Evolutionary conservation across 2,329 filamentous ascomycete species (phyloP).

Genomic region (Helotiales sp.): DNA sequence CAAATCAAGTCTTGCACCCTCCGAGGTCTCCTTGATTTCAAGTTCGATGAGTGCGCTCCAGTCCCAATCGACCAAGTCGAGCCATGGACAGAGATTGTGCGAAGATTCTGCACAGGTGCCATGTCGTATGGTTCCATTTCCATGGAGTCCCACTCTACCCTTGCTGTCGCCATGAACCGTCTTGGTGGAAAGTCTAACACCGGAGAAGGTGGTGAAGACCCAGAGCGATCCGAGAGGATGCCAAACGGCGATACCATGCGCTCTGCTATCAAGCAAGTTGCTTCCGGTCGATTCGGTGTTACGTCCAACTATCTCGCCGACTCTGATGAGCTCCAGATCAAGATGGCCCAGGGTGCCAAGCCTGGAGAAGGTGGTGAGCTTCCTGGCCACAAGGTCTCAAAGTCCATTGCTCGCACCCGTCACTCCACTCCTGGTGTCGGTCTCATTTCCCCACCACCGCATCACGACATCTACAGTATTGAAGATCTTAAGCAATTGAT

Average conservation of each 20-base stretch:
- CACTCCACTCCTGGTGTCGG: slow-evolving; percentile 97
- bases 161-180: slow-evolving; percentile 96
- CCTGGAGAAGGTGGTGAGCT: slow-evolving; percentile 97
- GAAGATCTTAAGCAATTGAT: slow-evolving; percentile 98
- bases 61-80: slow-evolving; percentile 97
- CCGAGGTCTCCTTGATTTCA: slow-evolving; percentile 92
- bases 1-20: slow-evolving; percentile 97
- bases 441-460: slow-evolving; percentile 92
- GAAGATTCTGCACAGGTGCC: slow-evolving; percentile 93
- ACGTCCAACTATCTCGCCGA: slow-evolving; percentile 94
- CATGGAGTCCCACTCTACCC: slow-evolving; percentile 95
- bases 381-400: slow-evolving; percentile 94
- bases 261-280: slow-evolving; percentile 96
- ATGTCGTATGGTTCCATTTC: slow-evolving; percentile 99
- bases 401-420: slow-evolving; percentile 89
- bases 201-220: slow-evolving; percentile 94
- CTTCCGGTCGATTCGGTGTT: slow-evolving; percentile 93
- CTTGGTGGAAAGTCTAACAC: slow-evolving; percentile 97
- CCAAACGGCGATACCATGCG: slow-evolving; percentile 96
- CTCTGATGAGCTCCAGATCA: slow-evolving; percentile 96
- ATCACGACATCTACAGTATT: slow-evolving; percentile 98
- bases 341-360: slow-evolving; percentile 99
- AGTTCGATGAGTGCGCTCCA: slow-evolving; percentile 83
- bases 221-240: slow-evolving; percentile 84
- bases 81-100: slow-evolving; percentile 97